phyloP scores from a whole-genome alignment of 768 basidiomycete genomes.

The Tubosaeta sp. region DNA sequence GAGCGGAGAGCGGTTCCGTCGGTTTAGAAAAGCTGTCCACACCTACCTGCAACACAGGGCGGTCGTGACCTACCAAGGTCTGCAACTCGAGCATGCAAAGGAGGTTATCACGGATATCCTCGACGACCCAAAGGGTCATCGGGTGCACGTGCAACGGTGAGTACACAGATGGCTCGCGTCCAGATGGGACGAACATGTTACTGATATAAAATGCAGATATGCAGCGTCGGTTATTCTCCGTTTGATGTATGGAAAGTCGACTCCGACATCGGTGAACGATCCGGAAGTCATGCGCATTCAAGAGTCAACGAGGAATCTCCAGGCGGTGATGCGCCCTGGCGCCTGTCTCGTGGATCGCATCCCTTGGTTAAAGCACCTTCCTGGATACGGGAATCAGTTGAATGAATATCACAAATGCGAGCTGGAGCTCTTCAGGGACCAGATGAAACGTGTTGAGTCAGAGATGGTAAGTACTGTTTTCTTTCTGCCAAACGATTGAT shows the following conservation, averaged over 20 bases:
- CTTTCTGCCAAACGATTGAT: no score
- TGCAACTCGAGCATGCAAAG: constrained; percentile 36
- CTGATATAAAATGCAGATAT: constrained; percentile 14
- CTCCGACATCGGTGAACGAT: constrained; percentile 18
- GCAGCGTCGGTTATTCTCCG: constrained; percentile 21
- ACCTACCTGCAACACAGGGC: constrained; percentile 49
- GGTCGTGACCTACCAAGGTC: constrained; percentile 38
- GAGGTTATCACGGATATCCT: constrained; percentile 27
- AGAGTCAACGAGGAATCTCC: constrained; percentile 20
- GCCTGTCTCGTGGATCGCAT: constrained; percentile 32
- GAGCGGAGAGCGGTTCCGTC: constrained; percentile 51
- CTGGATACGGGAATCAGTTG: constrained; percentile 53
- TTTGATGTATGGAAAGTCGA: constrained; percentile 23
- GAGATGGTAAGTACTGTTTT: constrained; percentile 34
- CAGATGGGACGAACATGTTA: neutral
- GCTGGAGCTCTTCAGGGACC: constrained; percentile 43
- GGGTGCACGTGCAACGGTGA: constrained; percentile 46
- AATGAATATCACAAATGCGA: constrained; percentile 50
- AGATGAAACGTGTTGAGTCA: constrained; percentile 40
- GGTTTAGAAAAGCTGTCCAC: constrained; percentile 49
- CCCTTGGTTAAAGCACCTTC: constrained; percentile 41
- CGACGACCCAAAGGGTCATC: constrained; percentile 31
- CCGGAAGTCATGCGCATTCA: constrained; percentile 19
- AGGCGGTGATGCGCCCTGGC: constrained; percentile 28
- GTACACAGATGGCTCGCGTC: neutral